These are phyloP conservation scores for Phytophthora sansomeana DNA, from an alignment of 352 stramenopile species.

Conservation along the genomic window DNA sequence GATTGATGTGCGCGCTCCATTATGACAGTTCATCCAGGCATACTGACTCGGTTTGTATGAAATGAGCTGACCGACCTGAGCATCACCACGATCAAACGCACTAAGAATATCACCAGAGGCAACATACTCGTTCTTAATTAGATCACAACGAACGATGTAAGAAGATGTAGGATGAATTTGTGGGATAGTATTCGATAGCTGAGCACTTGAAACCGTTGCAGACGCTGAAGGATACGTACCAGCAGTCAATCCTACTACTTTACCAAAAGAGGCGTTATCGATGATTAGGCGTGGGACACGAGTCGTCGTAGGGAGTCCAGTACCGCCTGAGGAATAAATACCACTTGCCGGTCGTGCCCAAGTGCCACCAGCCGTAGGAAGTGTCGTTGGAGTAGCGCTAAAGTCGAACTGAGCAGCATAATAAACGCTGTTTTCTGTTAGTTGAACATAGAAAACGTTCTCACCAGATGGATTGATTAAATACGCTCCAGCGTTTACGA, in stretches of 20 bases:
- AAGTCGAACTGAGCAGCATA: slow-evolving; percentile 19
- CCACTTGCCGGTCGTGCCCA: slow-evolving; percentile 22
- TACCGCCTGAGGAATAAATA: slow-evolving; percentile 18
- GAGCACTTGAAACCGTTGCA: slow-evolving; percentile 7
- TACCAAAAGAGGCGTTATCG: slow-evolving; percentile 26
- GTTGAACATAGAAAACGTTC: slow-evolving; percentile 22
- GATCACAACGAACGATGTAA: slow-evolving; percentile 31
- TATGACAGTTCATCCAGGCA: slow-evolving; percentile 24
- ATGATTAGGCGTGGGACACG: slow-evolving; percentile 29
- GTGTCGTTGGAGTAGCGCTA: slow-evolving; percentile 7
- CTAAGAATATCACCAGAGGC: slow-evolving; percentile 13
- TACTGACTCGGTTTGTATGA: slow-evolving; percentile 31
- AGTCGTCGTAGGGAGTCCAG: slow-evolving; percentile 19
- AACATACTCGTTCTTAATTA: slow-evolving; percentile 32
- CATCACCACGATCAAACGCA: slow-evolving; percentile 18
- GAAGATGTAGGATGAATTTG: slow-evolving; percentile 16
- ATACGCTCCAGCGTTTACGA: no score
- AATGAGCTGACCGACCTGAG: slow-evolving; percentile 7
- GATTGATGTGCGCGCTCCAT: slow-evolving; percentile 19
- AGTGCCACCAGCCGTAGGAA: slow-evolving; percentile 4
- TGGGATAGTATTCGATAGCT: slow-evolving; percentile 22
- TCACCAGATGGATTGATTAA: slow-evolving; percentile 17
- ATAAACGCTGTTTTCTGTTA: slow-evolving; percentile 20
- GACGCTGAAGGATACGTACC: slow-evolving; percentile 21
- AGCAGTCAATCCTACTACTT: slow-evolving; percentile 16